Percentiles rank a stretch among this genome's conserved stretches.
These are phyloP conservation scores for Globisporangium nunn DNA, from an alignment of 352 stramenopile species.

Conservation along the genomic window DNA sequence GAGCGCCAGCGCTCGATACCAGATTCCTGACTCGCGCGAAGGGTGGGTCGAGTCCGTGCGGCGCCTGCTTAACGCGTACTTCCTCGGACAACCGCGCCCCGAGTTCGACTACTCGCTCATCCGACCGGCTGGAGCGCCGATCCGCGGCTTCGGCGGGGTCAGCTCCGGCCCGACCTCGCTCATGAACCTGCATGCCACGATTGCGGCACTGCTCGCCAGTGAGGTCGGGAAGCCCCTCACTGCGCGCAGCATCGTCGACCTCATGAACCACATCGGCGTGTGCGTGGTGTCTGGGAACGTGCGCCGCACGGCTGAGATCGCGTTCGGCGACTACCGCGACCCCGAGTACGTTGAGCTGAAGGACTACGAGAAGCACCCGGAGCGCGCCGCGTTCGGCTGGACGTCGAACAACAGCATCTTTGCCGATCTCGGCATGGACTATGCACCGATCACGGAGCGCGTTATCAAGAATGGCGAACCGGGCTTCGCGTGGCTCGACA, in stretches of 20 bases:
- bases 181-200: slow-evolving; percentile 53
- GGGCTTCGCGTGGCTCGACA: slow-evolving; percentile 92
- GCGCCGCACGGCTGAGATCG: slow-evolving; percentile 90
- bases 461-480: slow-evolving; percentile 88
- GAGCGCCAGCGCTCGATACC: slow-evolving; percentile 13
- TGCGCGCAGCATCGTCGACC: slow-evolving; percentile 82
- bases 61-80: slow-evolving; percentile 81
- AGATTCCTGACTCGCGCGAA: slow-evolving; percentile 60
- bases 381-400: slow-evolving; percentile 86
- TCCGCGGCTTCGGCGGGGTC: slow-evolving; percentile 88
- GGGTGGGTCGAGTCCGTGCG: slow-evolving; percentile 87
- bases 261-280: slow-evolving; percentile 89
- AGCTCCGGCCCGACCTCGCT: slow-evolving; percentile 80
- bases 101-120: slow-evolving; percentile 84
- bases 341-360: slow-evolving; percentile 90
- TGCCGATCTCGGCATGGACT: slow-evolving; percentile 90
- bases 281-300: slow-evolving; percentile 93
- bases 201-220: slow-evolving; percentile 48
- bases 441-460: slow-evolving; percentile 76
- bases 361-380: slow-evolving; percentile 87
- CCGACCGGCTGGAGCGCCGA: slow-evolving; percentile 73
- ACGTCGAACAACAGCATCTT: slow-evolving; percentile 95
- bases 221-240: slow-evolving; percentile 48
- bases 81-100: slow-evolving; percentile 30
- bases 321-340: slow-evolving; percentile 86